These are phyloP conservation scores for Rhizomucor miehei DNA, from an alignment of 371 early-diverging fungal genomes.

Conservation along the genomic window DNA sequence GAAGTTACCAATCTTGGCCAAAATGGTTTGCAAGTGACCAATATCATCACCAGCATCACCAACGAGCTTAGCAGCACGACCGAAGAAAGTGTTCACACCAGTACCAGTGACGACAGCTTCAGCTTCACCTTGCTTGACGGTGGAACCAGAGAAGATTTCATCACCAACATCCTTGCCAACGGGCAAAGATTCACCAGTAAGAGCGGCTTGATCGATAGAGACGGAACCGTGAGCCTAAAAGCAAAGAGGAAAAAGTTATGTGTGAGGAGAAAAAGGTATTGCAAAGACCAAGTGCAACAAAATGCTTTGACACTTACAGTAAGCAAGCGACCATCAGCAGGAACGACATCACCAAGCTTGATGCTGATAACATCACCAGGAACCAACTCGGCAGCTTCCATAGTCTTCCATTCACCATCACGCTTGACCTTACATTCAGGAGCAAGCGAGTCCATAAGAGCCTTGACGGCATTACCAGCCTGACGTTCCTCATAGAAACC, in stretches of 20 bases:
- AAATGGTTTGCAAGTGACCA: constrained; percentile 85
- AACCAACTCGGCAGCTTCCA: constrained; percentile 57
- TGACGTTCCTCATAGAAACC: constrained; percentile 85
- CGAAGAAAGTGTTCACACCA: constrained; percentile 85
- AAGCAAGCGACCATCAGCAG: constrained; percentile 69
- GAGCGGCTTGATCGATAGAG: constrained; percentile 75
- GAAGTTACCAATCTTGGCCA: constrained; percentile 91
- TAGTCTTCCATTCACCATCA: constrained; percentile 53
- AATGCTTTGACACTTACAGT: constrained; percentile 31
- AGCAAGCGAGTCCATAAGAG: constrained; percentile 70
- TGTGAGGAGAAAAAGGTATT: constrained; percentile 28
- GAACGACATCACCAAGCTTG: constrained; percentile 77
- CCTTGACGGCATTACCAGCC: constrained; percentile 75
- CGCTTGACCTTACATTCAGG: constrained; percentile 70
- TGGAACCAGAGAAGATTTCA: constrained; percentile 73
- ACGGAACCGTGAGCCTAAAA: constrained; percentile 45
- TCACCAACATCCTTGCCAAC: constrained; percentile 69
- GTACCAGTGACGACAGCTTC: constrained; percentile 84
- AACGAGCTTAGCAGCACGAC: constrained; percentile 83
- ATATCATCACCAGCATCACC: constrained; percentile 76
- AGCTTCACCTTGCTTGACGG: constrained; percentile 92
- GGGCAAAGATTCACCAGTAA: constrained; percentile 83
- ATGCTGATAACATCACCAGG: constrained; percentile 75
- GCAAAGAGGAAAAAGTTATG: constrained; percentile 49
- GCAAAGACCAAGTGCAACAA: too few species aligned